Evolutionary conservation across 108 stramenopile species (phyloP).

Genomic region (Ochromonas danica): DNA sequence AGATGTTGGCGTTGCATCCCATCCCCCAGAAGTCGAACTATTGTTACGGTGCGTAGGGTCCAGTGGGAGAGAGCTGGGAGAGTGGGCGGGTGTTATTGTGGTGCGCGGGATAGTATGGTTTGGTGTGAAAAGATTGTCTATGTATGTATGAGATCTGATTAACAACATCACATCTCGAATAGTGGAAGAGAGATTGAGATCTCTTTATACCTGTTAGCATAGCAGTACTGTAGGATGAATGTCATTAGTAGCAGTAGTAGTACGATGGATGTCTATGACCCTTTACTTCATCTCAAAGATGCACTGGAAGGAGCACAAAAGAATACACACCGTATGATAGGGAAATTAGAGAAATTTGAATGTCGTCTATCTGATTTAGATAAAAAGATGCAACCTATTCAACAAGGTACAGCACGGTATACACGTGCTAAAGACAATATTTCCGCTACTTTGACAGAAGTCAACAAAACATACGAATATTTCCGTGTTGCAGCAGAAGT

Average conservation of each 20-base stretch:
- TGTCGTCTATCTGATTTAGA: background rate
- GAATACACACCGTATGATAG: background rate
- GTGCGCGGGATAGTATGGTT: background rate
- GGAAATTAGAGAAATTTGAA: conserved; percentile 5
- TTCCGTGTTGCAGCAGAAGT: conserved; percentile 10
- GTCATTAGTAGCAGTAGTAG: no score
- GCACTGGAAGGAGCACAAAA: conserved; percentile 27
- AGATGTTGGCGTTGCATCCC: no score
- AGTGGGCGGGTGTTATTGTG: background rate
- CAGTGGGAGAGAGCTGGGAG: no score
- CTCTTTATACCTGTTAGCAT: no score
- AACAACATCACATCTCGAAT: no score
- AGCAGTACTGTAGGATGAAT: no score
- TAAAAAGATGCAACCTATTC: conserved; percentile 19
- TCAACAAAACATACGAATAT: conserved; percentile 8
- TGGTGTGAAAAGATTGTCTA: background rate
- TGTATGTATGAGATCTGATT: background rate
- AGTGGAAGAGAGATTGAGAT: no score
- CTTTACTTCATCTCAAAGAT: background rate
- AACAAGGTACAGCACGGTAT: background rate
- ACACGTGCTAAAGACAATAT: conserved; percentile 12
- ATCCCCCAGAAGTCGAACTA: no score
- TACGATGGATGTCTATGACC: no score
- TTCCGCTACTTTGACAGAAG: background rate
- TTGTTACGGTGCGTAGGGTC: no score